Base-by-base conservation (phyloP, 768 basidiomycete genomes). In the Hypsizygus marmoreus region DNA sequence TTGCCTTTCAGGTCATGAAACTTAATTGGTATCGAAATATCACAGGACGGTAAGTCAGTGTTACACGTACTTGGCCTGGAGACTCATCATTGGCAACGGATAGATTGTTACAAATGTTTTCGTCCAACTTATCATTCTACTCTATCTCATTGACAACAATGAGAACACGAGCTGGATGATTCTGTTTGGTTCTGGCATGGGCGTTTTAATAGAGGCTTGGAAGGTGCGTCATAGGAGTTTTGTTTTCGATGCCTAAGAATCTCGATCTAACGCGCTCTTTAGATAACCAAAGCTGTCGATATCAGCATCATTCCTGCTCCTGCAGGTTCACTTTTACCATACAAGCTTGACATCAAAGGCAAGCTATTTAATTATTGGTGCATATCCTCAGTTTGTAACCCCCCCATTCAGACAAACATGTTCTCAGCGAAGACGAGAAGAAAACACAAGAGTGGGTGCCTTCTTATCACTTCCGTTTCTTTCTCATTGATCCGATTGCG, bases 91-190 rank as follows among this genome's bases (percentile, higher is more conserved):
- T n/a, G 13, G 10, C 2, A 13, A 28, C 17, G 23, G 13, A 14
- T 54, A 79, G 77, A 80, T 99, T 56, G 63, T 97, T 55, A 91
- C 92, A 29, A 99, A 98, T 65, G 91, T 95, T 51, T 83, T 97
- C 62, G 88, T 94, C n/a, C 90, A 95, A 72, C 64, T 88, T 22
- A 75, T 98, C 57, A 85, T 97, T 58, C 73, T 95, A 24, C 75
- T 98, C 14, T 98, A 97, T 68, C 86, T 98, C 56, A 84, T 95
- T 57, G 95, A 97, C 70, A 95, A 94, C 64, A 91, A 90, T 56
- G 85, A 91, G 42, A 90, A 97, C 63, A 99, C 95, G 23, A 92
- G 87, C 58, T 95, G 91, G 88, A 97, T 97, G 91, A 97, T 98
- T 65, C 77, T 97, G 19, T 79, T 93, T 65, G 86, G 88, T 4